A percentile compares a stretch with the other conserved stretches of the same genome.
phyloP scores from a whole-genome alignment of 805 yeast species.

The Saccharomycopsis sp. region DNA sequence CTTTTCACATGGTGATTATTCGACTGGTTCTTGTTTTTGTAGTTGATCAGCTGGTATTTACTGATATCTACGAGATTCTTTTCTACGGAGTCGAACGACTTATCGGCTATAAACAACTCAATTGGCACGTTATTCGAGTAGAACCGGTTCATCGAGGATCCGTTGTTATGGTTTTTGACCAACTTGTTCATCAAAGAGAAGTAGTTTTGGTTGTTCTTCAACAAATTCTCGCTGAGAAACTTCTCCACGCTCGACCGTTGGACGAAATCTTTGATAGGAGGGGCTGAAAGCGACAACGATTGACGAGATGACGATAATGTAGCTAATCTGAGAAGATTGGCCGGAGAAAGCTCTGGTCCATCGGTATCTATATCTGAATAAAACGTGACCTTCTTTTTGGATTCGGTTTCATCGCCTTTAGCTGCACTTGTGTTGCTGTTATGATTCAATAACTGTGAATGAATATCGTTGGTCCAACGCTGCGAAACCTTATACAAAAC shows the following conservation, averaged over 20 bases:
- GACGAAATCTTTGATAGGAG: conserved; percentile 49
- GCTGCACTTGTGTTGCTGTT: background rate
- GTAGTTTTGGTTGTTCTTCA: conserved; percentile 10
- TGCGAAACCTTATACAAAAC: conserved; percentile 70
- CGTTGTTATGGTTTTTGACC: conserved; percentile 4
- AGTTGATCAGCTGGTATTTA: conserved; percentile 20
- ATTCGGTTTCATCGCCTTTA: conserved; percentile 14
- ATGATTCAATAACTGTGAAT: conserved; percentile 22
- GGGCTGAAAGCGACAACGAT: conserved; percentile 66
- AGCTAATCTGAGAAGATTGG: conserved; percentile 59
- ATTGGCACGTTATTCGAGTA: background rate
- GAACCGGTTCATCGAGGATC: background rate
- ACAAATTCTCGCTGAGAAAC: conserved; percentile 12
- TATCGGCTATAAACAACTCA: background rate
- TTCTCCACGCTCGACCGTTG: conserved; percentile 46
- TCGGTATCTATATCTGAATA: conserved; percentile 51
- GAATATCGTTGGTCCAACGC: conserved; percentile 42
- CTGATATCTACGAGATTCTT: conserved; percentile 18
- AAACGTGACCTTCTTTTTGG: conserved; percentile 33
- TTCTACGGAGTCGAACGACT: conserved; percentile 13
- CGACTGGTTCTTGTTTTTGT: conserved; percentile 14
- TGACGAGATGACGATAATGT: conserved; percentile 70
- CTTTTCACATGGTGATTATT: conserved; percentile 18
- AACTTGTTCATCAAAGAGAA: conserved; percentile 14
- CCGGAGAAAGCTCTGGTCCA: conserved; percentile 56